These are phyloP conservation scores for Nakaseomyces glabratus DNA, from an alignment of 1,139 yeast genomes.

Conservation along the genomic window DNA sequence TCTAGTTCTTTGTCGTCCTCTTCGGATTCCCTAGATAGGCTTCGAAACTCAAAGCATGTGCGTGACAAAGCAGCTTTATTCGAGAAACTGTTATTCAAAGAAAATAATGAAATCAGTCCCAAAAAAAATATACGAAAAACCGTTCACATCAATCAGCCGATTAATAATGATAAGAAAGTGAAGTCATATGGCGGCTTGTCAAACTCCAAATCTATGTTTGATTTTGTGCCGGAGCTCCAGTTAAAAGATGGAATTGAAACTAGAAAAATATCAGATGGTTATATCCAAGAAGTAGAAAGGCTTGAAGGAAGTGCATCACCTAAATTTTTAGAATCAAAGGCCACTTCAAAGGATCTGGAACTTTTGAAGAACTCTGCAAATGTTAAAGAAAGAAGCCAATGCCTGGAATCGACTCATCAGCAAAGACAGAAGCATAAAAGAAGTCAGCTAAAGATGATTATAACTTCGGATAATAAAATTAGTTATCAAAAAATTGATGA, in stretches of 20 bases:
- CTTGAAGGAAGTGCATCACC: background rate
- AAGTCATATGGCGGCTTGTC: constrained; percentile 1
- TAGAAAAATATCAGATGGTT: constrained; percentile 15
- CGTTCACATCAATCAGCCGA: constrained; percentile 10
- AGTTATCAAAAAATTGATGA: constrained; percentile 20
- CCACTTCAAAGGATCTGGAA: constrained; percentile 1
- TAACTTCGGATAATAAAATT: constrained; percentile 23
- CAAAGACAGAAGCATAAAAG: constrained; percentile 10
- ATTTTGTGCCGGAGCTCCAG: no score
- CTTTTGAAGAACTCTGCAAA: background rate
- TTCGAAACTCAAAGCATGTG: constrained; percentile 27
- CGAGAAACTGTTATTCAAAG: constrained; percentile 21
- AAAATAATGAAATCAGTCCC: constrained; percentile 7
- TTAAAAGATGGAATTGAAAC: background rate
- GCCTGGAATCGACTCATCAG: background rate
- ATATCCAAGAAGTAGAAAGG: constrained; percentile 16
- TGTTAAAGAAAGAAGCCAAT: constrained; percentile 5
- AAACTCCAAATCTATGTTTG: no score
- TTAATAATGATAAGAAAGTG: no score
- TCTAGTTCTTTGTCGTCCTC: constrained; percentile 8
- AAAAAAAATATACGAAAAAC: constrained; percentile 10
- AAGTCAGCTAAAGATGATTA: constrained; percentile 21
- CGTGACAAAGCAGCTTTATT: constrained; percentile 28
- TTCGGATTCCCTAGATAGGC: constrained; percentile 19
- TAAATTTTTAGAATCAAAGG: background rate